phyloP scores from a whole-genome alignment of 2,329 filamentous ascomycete genomes.

The Colletotrichum limetticola region DNA sequence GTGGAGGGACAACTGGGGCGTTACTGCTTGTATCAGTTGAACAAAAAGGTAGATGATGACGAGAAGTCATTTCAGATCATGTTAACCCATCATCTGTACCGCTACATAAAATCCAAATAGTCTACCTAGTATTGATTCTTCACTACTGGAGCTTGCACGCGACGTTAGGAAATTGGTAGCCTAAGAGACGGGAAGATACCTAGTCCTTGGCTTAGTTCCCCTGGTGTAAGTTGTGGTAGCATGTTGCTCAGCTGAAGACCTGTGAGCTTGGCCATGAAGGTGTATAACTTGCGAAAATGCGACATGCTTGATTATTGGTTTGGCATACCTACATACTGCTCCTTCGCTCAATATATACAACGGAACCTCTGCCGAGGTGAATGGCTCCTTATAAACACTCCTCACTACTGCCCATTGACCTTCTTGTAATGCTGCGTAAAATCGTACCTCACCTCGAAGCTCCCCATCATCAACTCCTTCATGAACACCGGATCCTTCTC shows the following conservation, averaged over 20 bases:
- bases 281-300: neutral
- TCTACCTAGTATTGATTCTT: too few species aligned
- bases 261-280: neutral
- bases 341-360: neutral
- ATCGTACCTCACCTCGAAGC: constrained; percentile 53
- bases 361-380: neutral
- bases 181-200: neutral
- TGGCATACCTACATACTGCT: neutral
- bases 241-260: neutral
- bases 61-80: too few species aligned
- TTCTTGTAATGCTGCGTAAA: constrained; percentile 56
- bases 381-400: neutral
- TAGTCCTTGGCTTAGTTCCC: neutral
- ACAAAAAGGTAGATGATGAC: too few species aligned
- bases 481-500: constrained; percentile 46
- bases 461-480: constrained; percentile 47
- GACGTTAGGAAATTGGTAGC: too few species aligned
- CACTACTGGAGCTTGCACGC: too few species aligned
- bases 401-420: neutral
- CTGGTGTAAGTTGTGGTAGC: neutral
- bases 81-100: too few species aligned
- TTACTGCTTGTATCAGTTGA: too few species aligned
- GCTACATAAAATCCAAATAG: too few species aligned
- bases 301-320: accelerated
- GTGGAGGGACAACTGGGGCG: too few species aligned